Evolutionary conservation across 331 rosid species (phyloP), one percentile per base, ranked within the genome.

Genomic region (Acacia pycnantha): DNA sequence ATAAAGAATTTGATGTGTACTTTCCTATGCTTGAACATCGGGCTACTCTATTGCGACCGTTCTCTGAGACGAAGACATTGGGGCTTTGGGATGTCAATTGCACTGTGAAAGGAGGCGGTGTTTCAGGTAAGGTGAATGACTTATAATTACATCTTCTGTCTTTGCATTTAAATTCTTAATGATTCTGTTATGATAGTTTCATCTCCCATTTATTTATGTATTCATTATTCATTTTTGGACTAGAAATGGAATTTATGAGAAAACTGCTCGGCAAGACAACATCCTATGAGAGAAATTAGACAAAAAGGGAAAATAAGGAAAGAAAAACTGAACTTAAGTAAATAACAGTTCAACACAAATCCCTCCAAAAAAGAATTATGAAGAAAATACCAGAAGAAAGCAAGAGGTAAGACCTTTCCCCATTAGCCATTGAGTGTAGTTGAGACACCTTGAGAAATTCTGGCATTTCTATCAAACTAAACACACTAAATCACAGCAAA

Each of bases 1-100:
- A 92, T 48, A 91, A 93, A 80, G 93, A 93, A 73, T 92, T 92
- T 71, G 99, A 95, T 73, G 94, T 91, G 70, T 95, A 95, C 84
- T 95, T 95, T 82, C 99, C 99, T 0, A 90, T 95, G 92, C 96
- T 95, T 12, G 99, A 95, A 70, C 93, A 92, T 78, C 98, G 98
- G 26, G 99, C 99, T 80, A 86, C 98, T 81, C 97, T 93, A 43
- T 94, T 95, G 59, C 90, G 94, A 69, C 99, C 99, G 29, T 93
- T 93, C 91, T 85, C 97, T 0, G 98, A 93, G 91, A 95, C 98
- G 73, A 90, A 92, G 86, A 95, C 97, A 2, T 86, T 93, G 87
- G 99, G 98, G 81, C 96, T 93, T 69, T 95, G 98, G 99, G 93
- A 95, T 73, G 86, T 95, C 59, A 61, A 29, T 19, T 92, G 97